A percentile compares a stretch with the other conserved stretches of the same genome.
phyloP scores from a whole-genome alignment of 2,329 filamentous ascomycete genomes.

The Cytospora mali region DNA sequence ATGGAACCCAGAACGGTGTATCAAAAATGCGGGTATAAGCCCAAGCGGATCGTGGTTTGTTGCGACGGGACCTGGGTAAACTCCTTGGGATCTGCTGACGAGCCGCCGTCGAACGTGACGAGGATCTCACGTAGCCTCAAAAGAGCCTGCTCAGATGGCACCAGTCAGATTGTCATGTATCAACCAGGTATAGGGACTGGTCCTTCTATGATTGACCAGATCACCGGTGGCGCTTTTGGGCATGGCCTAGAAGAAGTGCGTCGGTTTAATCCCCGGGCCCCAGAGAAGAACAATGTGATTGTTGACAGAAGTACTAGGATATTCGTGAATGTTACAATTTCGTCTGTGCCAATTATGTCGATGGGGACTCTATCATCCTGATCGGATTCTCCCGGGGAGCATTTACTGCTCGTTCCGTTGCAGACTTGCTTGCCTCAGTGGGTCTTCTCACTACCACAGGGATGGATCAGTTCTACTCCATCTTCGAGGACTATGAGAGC shows the following conservation, averaged over 20 bases:
- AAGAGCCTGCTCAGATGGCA: constrained; percentile 34
- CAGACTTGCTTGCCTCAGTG: constrained; percentile 42
- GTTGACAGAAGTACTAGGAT: constrained; percentile 30
- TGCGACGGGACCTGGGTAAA: constrained; percentile 42
- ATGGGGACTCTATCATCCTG: constrained; percentile 41
- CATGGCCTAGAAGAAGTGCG: constrained; percentile 36
- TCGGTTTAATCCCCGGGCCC: background rate
- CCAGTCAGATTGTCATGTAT: constrained; percentile 38
- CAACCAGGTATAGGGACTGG: constrained; percentile 38
- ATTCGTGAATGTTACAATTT: constrained; percentile 44
- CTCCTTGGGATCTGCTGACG: constrained; percentile 31
- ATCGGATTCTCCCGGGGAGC: constrained; percentile 45
- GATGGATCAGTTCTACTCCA: constrained; percentile 45
- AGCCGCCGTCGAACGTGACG: constrained; percentile 38
- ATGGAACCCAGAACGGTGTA: constrained; percentile 6
- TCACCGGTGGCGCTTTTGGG: constrained; percentile 39
- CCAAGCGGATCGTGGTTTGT: constrained; percentile 37
- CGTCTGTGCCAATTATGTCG: constrained; percentile 42
- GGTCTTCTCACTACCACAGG: constrained; percentile 47
- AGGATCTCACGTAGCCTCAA: constrained; percentile 35
- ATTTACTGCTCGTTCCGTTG: constrained; percentile 44
- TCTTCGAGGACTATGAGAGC: constrained; percentile 44
- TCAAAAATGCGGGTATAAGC: background rate
- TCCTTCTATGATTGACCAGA: constrained; percentile 34
- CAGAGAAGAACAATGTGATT: background rate